These are phyloP conservation scores for Porcisia hertigi DNA, from an alignment of 208 protist species.

Conservation along the genomic window DNA sequence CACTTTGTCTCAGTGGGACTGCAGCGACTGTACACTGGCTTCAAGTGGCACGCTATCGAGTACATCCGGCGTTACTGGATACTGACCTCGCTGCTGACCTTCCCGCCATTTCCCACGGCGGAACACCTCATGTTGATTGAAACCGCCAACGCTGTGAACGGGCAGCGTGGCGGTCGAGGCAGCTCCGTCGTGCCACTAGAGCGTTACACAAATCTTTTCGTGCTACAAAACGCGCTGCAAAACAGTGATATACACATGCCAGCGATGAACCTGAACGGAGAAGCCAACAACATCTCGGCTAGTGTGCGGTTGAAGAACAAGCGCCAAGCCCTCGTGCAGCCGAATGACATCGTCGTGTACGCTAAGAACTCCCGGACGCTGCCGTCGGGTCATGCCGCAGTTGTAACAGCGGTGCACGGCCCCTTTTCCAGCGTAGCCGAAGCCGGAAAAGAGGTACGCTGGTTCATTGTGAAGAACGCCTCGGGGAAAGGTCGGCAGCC, in stretches of 20 bases:
- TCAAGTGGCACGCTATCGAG: conserved; percentile 70
- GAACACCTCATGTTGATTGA: conserved; percentile 28
- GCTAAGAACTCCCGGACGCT: conserved; percentile 30
- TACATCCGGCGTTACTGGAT: conserved; percentile 76
- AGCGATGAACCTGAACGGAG: conserved; percentile 14
- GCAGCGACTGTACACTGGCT: conserved; percentile 51
- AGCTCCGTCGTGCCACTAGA: conserved; percentile 22
- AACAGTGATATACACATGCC: background rate
- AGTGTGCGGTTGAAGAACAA: conserved; percentile 24
- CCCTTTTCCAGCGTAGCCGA: conserved; percentile 29
- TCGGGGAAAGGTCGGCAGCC: conserved; percentile 11
- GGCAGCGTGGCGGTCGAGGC: conserved; percentile 14
- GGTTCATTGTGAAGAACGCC: conserved; percentile 28
- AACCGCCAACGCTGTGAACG: conserved; percentile 25
- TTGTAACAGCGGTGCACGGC: conserved; percentile 62
- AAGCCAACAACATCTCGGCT: conserved; percentile 36
- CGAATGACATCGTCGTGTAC: conserved; percentile 50
- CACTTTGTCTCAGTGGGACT: conserved; percentile 63
- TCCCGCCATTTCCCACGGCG: conserved; percentile 28
- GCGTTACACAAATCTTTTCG: conserved; percentile 40
- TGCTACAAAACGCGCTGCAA: background rate
- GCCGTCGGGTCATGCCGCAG: conserved; percentile 55
- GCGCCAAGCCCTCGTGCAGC: conserved; percentile 19
- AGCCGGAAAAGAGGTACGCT: conserved; percentile 28
- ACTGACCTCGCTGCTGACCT: conserved; percentile 33